phyloP scores from a whole-genome alignment of 2,329 filamentous ascomycete genomes.

The Reticulascus tulasneorum region DNA sequence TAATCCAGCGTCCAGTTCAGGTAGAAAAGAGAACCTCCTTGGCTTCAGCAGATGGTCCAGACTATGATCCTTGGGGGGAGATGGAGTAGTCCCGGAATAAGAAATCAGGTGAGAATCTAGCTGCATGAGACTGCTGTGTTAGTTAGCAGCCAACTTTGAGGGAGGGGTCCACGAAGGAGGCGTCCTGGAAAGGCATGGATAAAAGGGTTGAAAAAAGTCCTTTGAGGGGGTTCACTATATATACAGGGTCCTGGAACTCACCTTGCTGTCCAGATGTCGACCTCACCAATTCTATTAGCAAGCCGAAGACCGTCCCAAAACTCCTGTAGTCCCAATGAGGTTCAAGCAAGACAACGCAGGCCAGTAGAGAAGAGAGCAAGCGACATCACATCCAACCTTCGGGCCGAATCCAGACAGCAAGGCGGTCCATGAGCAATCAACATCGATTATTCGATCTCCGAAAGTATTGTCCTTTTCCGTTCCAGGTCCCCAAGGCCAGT shows the following conservation, averaged over 20 bases:
- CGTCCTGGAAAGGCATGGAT: not conserved
- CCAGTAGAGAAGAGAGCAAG: constrained; percentile 6
- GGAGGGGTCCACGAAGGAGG: not conserved
- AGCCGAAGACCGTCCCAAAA: constrained; percentile 10
- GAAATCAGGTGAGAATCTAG: too few species aligned
- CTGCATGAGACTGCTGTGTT: constrained; percentile 4
- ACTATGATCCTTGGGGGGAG: not conserved
- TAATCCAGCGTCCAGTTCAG: not conserved
- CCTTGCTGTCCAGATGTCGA: constrained; percentile 16
- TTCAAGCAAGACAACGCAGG: constrained; percentile 11
- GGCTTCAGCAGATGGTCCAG: not conserved
- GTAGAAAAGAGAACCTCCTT: too few species aligned
- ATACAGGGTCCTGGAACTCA: constrained; percentile 14
- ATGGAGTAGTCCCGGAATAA: not conserved
- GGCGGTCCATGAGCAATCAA: too few species aligned
- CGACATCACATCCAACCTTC: constrained; percentile 12
- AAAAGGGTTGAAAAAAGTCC: constrained; percentile 2
- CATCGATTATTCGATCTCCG: too few species aligned
- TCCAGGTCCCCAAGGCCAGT: constrained; percentile 10
- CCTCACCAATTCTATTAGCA: constrained; percentile 13
- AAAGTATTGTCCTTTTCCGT: constrained; percentile 13
- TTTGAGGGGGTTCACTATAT: constrained; percentile 5
- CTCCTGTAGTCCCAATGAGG: constrained; percentile 12
- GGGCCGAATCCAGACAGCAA: constrained; percentile 14
- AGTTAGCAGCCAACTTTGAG: constrained; percentile 1